Percentiles rank a stretch among this genome's conserved stretches.
These are phyloP conservation scores for Trypanosoma congolense DNA, from an alignment of 208 protist genomes.

Conservation along the genomic window DNA sequence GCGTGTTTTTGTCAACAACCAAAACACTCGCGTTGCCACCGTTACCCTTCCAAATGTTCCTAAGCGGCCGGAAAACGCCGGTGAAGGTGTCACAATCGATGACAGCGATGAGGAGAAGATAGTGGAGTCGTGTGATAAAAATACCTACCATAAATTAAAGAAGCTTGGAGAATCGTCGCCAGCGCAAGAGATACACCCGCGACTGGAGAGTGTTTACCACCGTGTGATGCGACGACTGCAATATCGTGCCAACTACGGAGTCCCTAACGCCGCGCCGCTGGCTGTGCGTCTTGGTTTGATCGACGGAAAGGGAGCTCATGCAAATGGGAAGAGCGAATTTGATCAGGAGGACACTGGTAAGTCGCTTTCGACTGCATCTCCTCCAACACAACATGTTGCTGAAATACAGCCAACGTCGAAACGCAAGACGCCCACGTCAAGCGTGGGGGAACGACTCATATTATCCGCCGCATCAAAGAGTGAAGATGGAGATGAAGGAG, in stretches of 20 bases:
- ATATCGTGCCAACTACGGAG: slow-evolving; percentile 75
- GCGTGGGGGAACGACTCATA: background rate
- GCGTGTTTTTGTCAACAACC: slow-evolving; percentile 84
- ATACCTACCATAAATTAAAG: slow-evolving; percentile 10
- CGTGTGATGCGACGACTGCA: slow-evolving; percentile 85
- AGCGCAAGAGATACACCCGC: slow-evolving; percentile 45
- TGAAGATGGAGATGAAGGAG: slow-evolving; percentile 31
- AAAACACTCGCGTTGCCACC: slow-evolving; percentile 64
- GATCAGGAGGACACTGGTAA: slow-evolving; percentile 14
- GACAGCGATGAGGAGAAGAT: background rate
- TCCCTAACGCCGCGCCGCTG: slow-evolving; percentile 38
- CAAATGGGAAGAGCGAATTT: slow-evolving; percentile 1
- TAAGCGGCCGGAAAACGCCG: background rate
- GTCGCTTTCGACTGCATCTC: too few relatives aligned
- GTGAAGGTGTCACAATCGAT: background rate
- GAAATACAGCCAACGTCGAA: too few relatives aligned
- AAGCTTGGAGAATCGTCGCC: background rate
- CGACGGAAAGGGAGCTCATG: slow-evolving; percentile 16
- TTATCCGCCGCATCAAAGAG: background rate
- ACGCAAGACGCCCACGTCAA: too few relatives aligned
- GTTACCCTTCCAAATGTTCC: slow-evolving; percentile 35
- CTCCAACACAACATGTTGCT: too few relatives aligned
- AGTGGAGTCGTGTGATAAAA: slow-evolving; percentile 3
- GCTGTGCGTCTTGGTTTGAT: slow-evolving; percentile 66
- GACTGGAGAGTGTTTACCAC: slow-evolving; percentile 69